These are phyloP conservation scores for Eucalyptus curtisii DNA, from an alignment of 345 rosid genomes.

Conservation along the genomic window DNA sequence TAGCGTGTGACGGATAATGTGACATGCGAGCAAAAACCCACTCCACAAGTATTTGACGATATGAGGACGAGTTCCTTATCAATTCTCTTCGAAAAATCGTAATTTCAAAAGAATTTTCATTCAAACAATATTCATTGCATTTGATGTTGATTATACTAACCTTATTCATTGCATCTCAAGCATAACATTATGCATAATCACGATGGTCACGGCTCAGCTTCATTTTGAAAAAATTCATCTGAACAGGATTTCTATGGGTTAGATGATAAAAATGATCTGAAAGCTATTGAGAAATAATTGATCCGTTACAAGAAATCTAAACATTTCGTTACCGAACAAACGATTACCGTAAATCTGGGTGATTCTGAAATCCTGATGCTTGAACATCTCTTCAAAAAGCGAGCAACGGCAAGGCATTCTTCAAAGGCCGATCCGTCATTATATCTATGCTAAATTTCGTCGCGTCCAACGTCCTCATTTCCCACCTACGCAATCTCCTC, in stretches of 20 bases:
- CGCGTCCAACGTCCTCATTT: neutral
- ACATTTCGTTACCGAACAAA: too few species aligned
- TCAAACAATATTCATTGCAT: too few species aligned
- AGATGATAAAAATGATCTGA: too few species aligned
- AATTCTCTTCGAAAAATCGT: too few species aligned
- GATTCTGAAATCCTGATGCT: neutral
- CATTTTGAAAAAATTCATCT: accelerated
- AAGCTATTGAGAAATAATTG: accelerated
- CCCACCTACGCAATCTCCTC: neutral
- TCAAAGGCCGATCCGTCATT: neutral
- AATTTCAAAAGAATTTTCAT: too few species aligned
- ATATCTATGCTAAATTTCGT: neutral
- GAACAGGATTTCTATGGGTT: accelerated
- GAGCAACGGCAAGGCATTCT: neutral
- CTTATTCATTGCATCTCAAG: too few species aligned
- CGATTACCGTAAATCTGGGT: too few species aligned
- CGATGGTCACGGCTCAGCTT: too few species aligned
- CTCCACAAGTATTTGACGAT: accelerated
- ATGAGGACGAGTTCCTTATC: accelerated
- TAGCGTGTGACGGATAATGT: accelerated
- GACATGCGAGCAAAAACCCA: neutral
- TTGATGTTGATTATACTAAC: too few species aligned
- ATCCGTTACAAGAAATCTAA: accelerated
- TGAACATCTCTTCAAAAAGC: neutral
- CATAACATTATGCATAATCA: too few species aligned